Conservation (phyloP, 1,284 basidiomycete species). For the Pseudozyma hubeiensis region DNA sequence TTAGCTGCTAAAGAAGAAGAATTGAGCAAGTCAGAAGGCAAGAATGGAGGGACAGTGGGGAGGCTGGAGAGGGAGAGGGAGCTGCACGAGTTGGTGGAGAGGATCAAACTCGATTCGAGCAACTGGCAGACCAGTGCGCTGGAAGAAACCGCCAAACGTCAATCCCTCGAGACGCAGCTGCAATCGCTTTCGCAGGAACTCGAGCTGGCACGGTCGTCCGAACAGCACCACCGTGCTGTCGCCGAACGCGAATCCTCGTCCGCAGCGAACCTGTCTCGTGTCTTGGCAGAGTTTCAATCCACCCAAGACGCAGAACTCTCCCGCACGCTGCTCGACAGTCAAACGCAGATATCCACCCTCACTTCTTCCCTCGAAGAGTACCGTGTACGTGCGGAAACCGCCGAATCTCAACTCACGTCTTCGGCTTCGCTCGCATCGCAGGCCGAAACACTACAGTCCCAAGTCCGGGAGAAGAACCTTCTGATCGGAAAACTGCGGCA, state of each 20-base stretch:
- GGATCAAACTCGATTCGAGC: slow-evolving; percentile 51
- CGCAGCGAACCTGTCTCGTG: slow-evolving; percentile 85
- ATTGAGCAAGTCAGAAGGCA: background rate
- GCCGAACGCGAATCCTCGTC: slow-evolving; percentile 80
- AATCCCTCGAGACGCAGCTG: slow-evolving; percentile 75
- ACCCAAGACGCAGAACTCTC: slow-evolving; percentile 74
- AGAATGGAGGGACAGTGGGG: background rate
- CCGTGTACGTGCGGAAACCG: slow-evolving; percentile 84
- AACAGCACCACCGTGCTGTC: slow-evolving; percentile 73
- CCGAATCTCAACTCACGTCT: slow-evolving; percentile 73
- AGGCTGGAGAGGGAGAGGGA: slow-evolving; percentile 33
- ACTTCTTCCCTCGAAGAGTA: slow-evolving; percentile 83
- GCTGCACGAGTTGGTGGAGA: slow-evolving; percentile 52
- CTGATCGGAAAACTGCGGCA: slow-evolving; percentile 92
- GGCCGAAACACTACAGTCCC: slow-evolving; percentile 72
- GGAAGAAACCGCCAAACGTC: slow-evolving; percentile 48
- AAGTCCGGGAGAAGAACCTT: slow-evolving; percentile 92
- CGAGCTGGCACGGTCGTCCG: slow-evolving; percentile 67
- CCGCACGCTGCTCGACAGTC: slow-evolving; percentile 83
- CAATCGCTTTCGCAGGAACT: slow-evolving; percentile 70
- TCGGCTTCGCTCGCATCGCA: slow-evolving; percentile 2
- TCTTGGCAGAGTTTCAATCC: slow-evolving; percentile 92
- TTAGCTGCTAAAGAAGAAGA: slow-evolving; percentile 3
- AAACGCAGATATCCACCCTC: slow-evolving; percentile 77
- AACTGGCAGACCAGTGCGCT: slow-evolving; percentile 35